Percentiles rank a stretch among this genome's conserved stretches.
Evolutionary conservation across 495 filamentous ascomycete genomes (phyloP).

Genomic region (Neurospora sp.): DNA sequence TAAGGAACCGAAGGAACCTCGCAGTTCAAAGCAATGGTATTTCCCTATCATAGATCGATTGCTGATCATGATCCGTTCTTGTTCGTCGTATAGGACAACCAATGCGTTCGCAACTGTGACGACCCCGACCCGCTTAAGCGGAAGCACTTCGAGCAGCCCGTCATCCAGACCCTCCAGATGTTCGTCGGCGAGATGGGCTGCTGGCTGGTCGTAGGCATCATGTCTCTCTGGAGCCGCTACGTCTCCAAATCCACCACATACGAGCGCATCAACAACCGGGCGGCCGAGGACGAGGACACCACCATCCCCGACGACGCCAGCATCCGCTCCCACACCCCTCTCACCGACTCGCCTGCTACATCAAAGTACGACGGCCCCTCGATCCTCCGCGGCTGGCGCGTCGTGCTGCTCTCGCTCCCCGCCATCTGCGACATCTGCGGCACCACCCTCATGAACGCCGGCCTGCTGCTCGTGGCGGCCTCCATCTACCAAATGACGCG

Average conservation of each 20-base stretch:
- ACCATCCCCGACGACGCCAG: conserved; percentile 34
- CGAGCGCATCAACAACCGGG: conserved; percentile 38
- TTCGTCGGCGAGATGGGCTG: conserved; percentile 88
- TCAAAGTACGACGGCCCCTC: conserved; percentile 23
- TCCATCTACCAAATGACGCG: conserved; percentile 98
- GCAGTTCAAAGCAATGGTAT: background rate
- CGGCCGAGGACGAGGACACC: conserved; percentile 23
- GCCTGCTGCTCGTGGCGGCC: conserved; percentile 84
- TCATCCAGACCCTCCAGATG: conserved; percentile 93
- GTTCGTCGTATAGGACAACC: conserved; percentile 59
- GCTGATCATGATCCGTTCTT: background rate
- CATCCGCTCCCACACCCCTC: conserved; percentile 36
- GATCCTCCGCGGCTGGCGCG: conserved; percentile 58
- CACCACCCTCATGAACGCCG: conserved; percentile 95
- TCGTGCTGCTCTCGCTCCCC: conserved; percentile 73
- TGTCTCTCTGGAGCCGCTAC: conserved; percentile 53
- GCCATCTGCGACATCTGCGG: conserved; percentile 90
- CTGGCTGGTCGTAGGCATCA: conserved; percentile 72
- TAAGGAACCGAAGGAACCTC: conserved; percentile 26
- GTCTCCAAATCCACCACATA: conserved; percentile 44
- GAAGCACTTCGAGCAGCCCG: conserved; percentile 78
- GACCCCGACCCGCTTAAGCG: conserved; percentile 58
- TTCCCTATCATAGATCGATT: background rate
- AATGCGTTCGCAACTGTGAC: conserved; percentile 88
- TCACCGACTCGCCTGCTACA: conserved; percentile 31